phyloP scores from a whole-genome alignment of 78 protist species.

The Polysphondylium violaceum region DNA sequence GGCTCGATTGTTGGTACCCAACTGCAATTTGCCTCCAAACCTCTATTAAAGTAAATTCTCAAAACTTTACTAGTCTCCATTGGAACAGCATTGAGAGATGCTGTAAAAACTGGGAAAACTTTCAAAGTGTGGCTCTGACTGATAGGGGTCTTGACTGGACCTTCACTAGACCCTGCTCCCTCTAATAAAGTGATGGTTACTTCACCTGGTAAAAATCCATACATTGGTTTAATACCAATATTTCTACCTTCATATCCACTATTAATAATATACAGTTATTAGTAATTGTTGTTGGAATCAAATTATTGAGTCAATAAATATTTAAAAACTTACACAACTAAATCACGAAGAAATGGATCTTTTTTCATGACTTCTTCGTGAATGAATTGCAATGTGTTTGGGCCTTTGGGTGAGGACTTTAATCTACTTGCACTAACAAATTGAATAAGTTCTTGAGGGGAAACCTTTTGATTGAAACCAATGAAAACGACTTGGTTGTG shows the following conservation, averaged over 20 bases:
- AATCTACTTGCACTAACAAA: not conserved
- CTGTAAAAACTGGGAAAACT: not conserved
- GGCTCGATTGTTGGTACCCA: slow-evolving; percentile 67
- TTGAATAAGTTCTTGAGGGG: slow-evolving; percentile 29
- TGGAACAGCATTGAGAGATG: not conserved
- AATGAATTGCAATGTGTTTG: slow-evolving; percentile 2
- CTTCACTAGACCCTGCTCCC: slow-evolving; percentile 52
- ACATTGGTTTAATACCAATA: slow-evolving; percentile 59
- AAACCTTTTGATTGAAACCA: slow-evolving; percentile 47
- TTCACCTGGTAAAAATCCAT: not conserved
- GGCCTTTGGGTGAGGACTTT: not conserved
- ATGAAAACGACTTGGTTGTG: slow-evolving; percentile 31
- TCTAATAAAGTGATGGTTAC: slow-evolving; percentile 8
- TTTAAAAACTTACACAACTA: slow-evolving; percentile 1
- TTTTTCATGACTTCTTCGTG: slow-evolving; percentile 61
- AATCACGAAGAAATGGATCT: slow-evolving; percentile 24
- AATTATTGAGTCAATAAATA: not conserved
- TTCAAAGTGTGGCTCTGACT: not conserved
- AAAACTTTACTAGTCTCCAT: not conserved
- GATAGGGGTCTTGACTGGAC: slow-evolving; percentile 15
- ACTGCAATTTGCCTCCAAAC: not conserved
- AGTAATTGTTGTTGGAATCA: not conserved
- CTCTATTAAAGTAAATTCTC: not conserved
- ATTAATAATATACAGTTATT: not conserved
- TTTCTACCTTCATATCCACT: slow-evolving; percentile 48